Evolutionary conservation across 345 rosid genomes (phyloP), one percentile per base, ranked within the genome.

Genomic region (Draba incana): DNA sequence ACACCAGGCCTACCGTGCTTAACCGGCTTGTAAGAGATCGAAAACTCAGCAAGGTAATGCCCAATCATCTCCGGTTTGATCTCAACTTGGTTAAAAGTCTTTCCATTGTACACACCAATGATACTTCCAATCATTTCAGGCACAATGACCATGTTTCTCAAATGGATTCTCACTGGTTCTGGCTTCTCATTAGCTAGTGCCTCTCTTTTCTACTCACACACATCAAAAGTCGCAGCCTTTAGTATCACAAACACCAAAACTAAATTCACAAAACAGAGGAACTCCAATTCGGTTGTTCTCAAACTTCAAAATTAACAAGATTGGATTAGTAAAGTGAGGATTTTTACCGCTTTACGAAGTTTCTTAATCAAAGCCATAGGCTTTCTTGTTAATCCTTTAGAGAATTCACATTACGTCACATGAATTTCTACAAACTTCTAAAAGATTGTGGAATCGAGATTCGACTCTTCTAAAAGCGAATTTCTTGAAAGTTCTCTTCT

Each of bases 401-500:
- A 84, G 63, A 88, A 88, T 10, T 30, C 2, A 46, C 24, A 62
- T 28, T 62, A 9, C 24, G 0, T 13, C 38, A 31, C 13, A 28
- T 14, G 12, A 11, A 5, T 23, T 23, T 20, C 49, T n/a, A 45
- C 49, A 45, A 6, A 20, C 0, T 20, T 20, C 20, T 20, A 20
- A 20, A 20, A 20, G 30, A 38, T 44, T 1, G 4, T n/a, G n/a
- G n/a, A n/a, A n/a, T n/a, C n/a, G n/a, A 88, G 74, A 80, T 88
- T 88, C 91, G 10, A 88, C 91, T 39, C 95, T 90, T 69, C 84
- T 81, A 84, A 77, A 87, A 39, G 88, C 65, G 60, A 87, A 88
- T 83, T 83, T 88, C 84, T 84, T 86, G 81, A 88, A 88, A 42
- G 92, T 88, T 76, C 95, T 86, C 86, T 86, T 84, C 80, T 84